These are phyloP conservation scores for Pseudozyma hubeiensis DNA, from an alignment of 1,284 basidiomycete species.

Conservation along the genomic window DNA sequence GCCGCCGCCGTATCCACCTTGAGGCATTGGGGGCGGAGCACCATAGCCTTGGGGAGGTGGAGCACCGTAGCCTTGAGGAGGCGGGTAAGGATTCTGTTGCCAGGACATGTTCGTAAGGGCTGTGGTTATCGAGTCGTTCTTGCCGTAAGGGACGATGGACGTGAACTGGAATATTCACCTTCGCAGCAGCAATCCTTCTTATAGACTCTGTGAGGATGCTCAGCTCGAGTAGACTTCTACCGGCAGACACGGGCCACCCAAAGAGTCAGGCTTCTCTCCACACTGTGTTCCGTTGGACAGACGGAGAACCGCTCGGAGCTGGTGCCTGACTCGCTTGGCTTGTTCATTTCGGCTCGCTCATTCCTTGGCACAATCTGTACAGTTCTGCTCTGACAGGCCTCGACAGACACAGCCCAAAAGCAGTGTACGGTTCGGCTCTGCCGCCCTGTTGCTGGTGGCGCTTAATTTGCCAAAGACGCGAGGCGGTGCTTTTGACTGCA, in stretches of 20 bases:
- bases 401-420: not conserved
- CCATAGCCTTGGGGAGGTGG: slow-evolving; percentile 49
- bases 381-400: not conserved
- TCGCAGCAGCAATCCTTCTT: not conserved
- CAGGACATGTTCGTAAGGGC: slow-evolving; percentile 37
- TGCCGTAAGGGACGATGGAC: not conserved
- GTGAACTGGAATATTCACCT: no score
- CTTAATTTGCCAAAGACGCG: not conserved
- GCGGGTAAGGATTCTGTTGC: slow-evolving; percentile 48
- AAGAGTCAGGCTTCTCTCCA: not conserved
- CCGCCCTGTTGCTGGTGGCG: not conserved
- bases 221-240: not conserved
- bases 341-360: not conserved
- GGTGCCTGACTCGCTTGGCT: slow-evolving; percentile 1
- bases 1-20: slow-evolving; percentile 33
- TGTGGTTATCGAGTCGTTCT: not conserved
- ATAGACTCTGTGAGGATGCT: not conserved
- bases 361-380: slow-evolving; percentile 7
- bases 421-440: slow-evolving; percentile 1
- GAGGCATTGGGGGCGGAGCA: slow-evolving; percentile 43
- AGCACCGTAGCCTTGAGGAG: slow-evolving; percentile 47
- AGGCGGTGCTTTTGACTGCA: slow-evolving; percentile 4
- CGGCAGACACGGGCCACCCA: not conserved
- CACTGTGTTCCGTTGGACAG: not conserved
- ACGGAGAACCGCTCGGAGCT: not conserved